Percentiles rank a stretch among this genome's conserved stretches.
phyloP scores from a whole-genome alignment of 2,329 filamentous ascomycete genomes.

The Xylaria digitata region DNA sequence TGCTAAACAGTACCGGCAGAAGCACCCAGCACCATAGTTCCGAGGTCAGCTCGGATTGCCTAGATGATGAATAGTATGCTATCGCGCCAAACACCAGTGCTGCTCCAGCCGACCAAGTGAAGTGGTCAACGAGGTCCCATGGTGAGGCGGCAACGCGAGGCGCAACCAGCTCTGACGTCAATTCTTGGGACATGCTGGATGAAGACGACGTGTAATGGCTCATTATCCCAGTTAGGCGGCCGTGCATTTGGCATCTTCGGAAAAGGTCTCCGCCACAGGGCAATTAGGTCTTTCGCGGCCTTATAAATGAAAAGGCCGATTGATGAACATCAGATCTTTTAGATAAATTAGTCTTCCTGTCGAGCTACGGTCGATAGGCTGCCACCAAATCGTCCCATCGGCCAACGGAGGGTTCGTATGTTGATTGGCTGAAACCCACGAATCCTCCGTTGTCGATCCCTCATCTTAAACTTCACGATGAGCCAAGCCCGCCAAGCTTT shows the following conservation, averaged over 20 bases:
- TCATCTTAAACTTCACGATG: constrained; percentile 8
- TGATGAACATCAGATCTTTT: not conserved
- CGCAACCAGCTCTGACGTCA: not conserved
- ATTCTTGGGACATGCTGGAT: constrained; percentile 14
- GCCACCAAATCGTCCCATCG: not conserved
- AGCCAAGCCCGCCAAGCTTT: constrained; percentile 20
- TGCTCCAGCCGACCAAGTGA: constrained; percentile 37
- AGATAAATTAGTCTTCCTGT: not conserved
- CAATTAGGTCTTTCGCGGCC: not conserved
- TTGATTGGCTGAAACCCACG: constrained; percentile 14
- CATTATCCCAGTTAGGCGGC: not conserved
- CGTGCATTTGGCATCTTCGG: constrained; percentile 22
- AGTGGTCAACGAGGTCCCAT: constrained; percentile 4
- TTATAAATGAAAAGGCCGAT: constrained; percentile 10
- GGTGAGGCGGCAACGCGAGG: not conserved
- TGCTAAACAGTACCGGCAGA: constrained; percentile 44
- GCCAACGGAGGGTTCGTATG: not conserved
- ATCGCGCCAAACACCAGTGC: constrained; percentile 46
- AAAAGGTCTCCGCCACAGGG: not conserved
- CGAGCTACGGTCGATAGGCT: constrained; percentile 7
- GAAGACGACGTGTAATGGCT: constrained; percentile 17
- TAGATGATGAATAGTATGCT: constrained; percentile 37
- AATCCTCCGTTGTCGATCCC: constrained; percentile 16
- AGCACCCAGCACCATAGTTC: constrained; percentile 51
- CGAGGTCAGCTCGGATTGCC: constrained; percentile 48